Conservation (phyloP, 2,329 filamentous ascomycete species). For the Penicillium sp. region DNA sequence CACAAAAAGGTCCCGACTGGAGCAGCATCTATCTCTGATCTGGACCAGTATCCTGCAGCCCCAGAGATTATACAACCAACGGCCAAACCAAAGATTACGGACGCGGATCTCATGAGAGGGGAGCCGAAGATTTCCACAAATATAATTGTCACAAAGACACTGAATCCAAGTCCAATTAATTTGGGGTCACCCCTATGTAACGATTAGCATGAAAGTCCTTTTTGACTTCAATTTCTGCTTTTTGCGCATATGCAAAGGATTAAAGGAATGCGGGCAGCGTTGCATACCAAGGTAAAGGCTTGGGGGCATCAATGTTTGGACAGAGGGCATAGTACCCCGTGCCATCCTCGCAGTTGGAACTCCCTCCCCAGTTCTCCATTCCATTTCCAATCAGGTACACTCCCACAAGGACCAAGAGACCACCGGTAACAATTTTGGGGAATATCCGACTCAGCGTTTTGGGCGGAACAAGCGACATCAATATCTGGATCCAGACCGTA, state of each 20-base stretch:
- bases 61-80: constrained; percentile 75
- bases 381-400: constrained; percentile 67
- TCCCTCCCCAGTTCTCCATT: constrained; percentile 72
- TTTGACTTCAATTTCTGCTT: neutral
- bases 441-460: constrained; percentile 67
- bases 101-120: constrained; percentile 78
- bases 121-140: constrained; percentile 76
- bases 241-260: neutral
- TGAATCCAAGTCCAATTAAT: constrained; percentile 75
- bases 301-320: constrained; percentile 64
- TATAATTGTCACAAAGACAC: constrained; percentile 75
- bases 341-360: constrained; percentile 43
- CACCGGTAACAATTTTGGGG: constrained; percentile 74
- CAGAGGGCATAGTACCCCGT: constrained; percentile 64
- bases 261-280: neutral
- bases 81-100: constrained; percentile 70
- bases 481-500: constrained; percentile 66
- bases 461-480: constrained; percentile 71
- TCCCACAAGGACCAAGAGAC: constrained; percentile 67
- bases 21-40: constrained; percentile 65
- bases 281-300: constrained; percentile 63
- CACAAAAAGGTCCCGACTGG: constrained; percentile 64
- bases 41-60: constrained; percentile 73
- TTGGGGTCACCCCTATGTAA: constrained; percentile 66
- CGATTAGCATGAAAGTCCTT: no score